phyloP scores from a whole-genome alignment of 2,329 filamentous ascomycete genomes.

The Exophiala alcalophila region DNA sequence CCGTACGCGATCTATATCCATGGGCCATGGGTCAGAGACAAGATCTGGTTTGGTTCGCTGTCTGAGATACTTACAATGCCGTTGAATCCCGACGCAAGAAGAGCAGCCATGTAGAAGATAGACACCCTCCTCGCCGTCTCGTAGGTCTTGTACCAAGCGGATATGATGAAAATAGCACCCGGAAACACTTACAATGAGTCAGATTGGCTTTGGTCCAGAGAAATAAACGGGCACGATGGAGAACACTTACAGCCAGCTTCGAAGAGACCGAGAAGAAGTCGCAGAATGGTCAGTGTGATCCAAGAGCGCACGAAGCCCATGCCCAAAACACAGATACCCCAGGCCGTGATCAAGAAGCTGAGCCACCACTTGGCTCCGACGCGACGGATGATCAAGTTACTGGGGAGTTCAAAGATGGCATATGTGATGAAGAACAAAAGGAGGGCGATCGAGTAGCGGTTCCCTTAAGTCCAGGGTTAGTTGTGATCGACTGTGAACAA shows the following conservation, averaged over 20 bases:
- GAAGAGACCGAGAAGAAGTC: slow-evolving; percentile 56
- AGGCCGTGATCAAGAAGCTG: slow-evolving; percentile 33
- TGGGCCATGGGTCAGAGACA: too few species aligned
- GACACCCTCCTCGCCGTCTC: slow-evolving; percentile 41
- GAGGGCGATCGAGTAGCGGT: too few species aligned
- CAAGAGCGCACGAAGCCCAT: slow-evolving; percentile 33
- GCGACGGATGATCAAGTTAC: slow-evolving; percentile 53
- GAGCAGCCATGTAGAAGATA: slow-evolving; percentile 50
- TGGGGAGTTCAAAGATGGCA: slow-evolving; percentile 25
- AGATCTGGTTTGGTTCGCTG: too few species aligned
- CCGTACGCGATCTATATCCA: slow-evolving; percentile 47
- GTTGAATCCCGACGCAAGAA: slow-evolving; percentile 46
- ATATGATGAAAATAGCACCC: slow-evolving; percentile 39
- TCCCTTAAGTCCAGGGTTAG: too few species aligned
- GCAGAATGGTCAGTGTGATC: slow-evolving; percentile 28
- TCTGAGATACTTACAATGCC: too few species aligned
- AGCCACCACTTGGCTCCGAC: slow-evolving; percentile 51
- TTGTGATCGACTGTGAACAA: too few species aligned
- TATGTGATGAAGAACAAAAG: slow-evolving; percentile 34
- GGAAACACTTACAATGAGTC: slow-evolving; percentile 53
- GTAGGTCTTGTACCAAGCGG: slow-evolving; percentile 20
- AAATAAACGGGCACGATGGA: neutral
- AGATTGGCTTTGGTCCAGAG: neutral
- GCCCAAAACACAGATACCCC: slow-evolving; percentile 30
- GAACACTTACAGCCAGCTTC: slow-evolving; percentile 52